Conservation (phyloP, 1,284 basidiomycete genomes). For the Ustilago trichophora region DNA sequence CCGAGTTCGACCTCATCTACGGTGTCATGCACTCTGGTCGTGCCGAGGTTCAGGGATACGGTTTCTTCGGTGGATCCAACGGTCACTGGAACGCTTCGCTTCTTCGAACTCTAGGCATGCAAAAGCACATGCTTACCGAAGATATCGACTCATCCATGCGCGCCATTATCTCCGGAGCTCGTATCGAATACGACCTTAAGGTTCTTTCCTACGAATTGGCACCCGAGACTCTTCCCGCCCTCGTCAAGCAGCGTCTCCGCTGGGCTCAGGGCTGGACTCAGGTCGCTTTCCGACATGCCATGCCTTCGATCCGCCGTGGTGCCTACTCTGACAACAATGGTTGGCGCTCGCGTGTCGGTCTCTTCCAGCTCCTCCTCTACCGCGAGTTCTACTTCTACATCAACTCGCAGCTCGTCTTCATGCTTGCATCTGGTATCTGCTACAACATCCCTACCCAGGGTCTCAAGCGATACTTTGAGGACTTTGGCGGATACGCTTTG, state of each 20-base stretch:
- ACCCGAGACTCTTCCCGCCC: slow-evolving; percentile 51
- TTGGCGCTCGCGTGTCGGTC: slow-evolving; percentile 46
- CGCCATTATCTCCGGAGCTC: slow-evolving; percentile 58
- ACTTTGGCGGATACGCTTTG: slow-evolving; percentile 47
- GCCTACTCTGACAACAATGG: slow-evolving; percentile 51
- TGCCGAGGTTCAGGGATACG: slow-evolving; percentile 54
- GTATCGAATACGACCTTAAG: slow-evolving; percentile 57
- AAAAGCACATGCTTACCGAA: slow-evolving; percentile 59
- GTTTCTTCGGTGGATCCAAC: slow-evolving; percentile 61
- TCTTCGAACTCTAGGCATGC: slow-evolving; percentile 51
- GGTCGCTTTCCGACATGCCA: slow-evolving; percentile 54
- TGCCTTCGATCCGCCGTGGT: slow-evolving; percentile 47
- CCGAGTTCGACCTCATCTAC: slow-evolving; percentile 60
- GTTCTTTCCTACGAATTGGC: slow-evolving; percentile 57
- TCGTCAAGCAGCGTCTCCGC: slow-evolving; percentile 56
- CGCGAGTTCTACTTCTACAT: slow-evolving; percentile 59
- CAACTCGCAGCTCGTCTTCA: slow-evolving; percentile 47
- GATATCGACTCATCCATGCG: slow-evolving; percentile 60
- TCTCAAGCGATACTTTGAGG: slow-evolving; percentile 37
- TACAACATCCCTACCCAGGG: slow-evolving; percentile 44
- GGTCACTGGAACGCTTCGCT: slow-evolving; percentile 62
- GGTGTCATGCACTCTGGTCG: slow-evolving; percentile 57
- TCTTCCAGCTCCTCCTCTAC: slow-evolving; percentile 56
- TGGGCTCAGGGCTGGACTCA: slow-evolving; percentile 63
- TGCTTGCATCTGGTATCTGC: slow-evolving; percentile 49